phyloP scores from a whole-genome alignment of 148 eudicot genomes.

The Talinum fruticosum region DNA sequence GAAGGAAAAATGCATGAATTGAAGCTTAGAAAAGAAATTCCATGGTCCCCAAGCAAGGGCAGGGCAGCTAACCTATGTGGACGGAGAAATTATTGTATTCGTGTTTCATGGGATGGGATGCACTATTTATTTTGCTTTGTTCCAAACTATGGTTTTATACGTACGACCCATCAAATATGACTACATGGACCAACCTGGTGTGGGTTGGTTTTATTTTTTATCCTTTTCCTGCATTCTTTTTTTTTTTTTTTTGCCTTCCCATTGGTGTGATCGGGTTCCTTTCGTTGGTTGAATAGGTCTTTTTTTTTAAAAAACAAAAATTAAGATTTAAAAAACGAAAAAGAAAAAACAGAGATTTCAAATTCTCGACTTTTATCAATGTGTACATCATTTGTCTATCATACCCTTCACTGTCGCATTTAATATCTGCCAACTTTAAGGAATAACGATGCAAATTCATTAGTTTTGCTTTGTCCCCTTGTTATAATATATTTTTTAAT shows the following conservation, averaged over 20 bases:
- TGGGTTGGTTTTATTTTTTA: too few species aligned
- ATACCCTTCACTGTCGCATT: neutral
- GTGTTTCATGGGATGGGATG: neutral
- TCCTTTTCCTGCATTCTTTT: too few species aligned
- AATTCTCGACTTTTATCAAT: neutral
- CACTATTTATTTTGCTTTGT: too few species aligned
- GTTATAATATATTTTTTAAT: too few species aligned
- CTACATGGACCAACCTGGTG: too few species aligned
- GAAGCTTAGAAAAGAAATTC: neutral
- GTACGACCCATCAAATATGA: too few species aligned
- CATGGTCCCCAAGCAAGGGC: neutral
- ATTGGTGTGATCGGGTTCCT: neutral
- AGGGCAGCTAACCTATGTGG: neutral
- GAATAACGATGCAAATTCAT: neutral
- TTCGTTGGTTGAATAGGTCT: neutral
- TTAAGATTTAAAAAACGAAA: too few species aligned
- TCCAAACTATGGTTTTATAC: too few species aligned
- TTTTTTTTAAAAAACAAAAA: neutral
- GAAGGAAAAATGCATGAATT: neutral
- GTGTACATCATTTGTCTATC: neutral
- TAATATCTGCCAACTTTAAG: neutral
- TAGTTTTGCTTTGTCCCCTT: too few species aligned
- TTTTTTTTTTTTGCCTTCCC: neutral
- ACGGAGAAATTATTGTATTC: neutral
- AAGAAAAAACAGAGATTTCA: neutral